Base-by-base conservation (phyloP, 768 basidiomycete genomes). In the Mycena maculata region DNA sequence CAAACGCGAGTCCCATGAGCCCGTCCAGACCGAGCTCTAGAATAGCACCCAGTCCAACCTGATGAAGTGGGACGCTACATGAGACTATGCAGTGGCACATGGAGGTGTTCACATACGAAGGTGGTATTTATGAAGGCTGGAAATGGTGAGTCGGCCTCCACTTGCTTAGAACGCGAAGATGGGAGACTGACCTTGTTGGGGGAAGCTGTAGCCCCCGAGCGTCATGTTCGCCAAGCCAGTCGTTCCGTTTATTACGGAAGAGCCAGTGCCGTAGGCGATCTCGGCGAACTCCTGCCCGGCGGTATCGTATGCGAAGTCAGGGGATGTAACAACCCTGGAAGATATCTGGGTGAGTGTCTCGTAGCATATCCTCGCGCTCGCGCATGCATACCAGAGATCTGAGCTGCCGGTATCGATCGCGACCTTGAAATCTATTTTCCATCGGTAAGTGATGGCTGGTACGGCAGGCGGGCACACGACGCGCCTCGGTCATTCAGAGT, bases 1-100 rank as follows among this genome's bases (percentile, higher is more conserved):
- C 62, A 36, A 63, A 47, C 6, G 42, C n/a, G 33, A 63, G 20
- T 5, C 62, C 62, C 11, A 63, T 38, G 31, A 63, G 44, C 3
- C 62, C 62, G 25, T 63, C 54, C 4, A 63, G 33, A 5, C 62
- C 53, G 23, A 39, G 8, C 2, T 56, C 44, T 3, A 41, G 4
- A 20, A 52, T 10, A 3, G 12, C 60, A 1, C 20, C 25, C 3
- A 48, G 27, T 4, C 38, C 28, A 33, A 52, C n/a, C 48, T 52
- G 38, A 5, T 25, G 6, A 36, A 55, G 39, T 16, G 27, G 54
- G 4, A 41, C n/a, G n/a, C n/a, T 18, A 41, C 22, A 50, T 50
- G 8, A 36, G 8, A 28, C 38, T 15, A 36, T 5, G 9, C 5
- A n/a, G 31, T 33, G 5, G 8, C n/a, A n/a, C n/a, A n/a, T n/a